phyloP scores from a whole-genome alignment of 2,329 filamentous ascomycete species.

The Xylaria sp. region DNA sequence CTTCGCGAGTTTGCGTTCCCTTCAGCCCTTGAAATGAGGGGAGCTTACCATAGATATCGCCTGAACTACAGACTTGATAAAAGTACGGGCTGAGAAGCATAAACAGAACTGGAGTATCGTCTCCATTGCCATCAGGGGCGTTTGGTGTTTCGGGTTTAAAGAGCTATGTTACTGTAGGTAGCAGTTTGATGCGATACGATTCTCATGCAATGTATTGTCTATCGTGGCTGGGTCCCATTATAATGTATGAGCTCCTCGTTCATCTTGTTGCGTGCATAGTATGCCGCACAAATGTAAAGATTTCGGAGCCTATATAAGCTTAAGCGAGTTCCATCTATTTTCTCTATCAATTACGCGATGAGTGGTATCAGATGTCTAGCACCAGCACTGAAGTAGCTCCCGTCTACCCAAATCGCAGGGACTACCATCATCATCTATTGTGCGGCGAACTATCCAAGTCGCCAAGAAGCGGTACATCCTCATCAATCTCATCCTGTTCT shows the following conservation, averaged over 20 bases:
- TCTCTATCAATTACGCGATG: not conserved
- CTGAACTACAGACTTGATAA: not conserved
- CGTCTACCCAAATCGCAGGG: not conserved
- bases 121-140: slow-evolving; percentile 4
- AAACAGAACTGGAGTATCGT: not conserved
- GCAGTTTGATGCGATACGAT: slow-evolving; percentile 28
- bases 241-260: not conserved
- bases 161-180: not conserved
- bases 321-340: not conserved
- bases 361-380: slow-evolving; percentile 23
- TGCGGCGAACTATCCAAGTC: slow-evolving; percentile 35
- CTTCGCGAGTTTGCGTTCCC: not conserved
- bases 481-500: slow-evolving; percentile 33
- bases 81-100: not conserved
- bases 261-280: not conserved
- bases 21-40: not conserved
- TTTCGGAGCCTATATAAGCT: not conserved
- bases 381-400: not conserved
- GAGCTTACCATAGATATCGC: not conserved
- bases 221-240: not conserved
- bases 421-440: slow-evolving; percentile 18
- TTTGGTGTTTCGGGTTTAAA: slow-evolving; percentile 10
- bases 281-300: not conserved
- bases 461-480: slow-evolving; percentile 45
- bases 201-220: not conserved